phyloP scores from a whole-genome alignment of 1,284 basidiomycete species.

The Singerocomus rubriflavus region DNA sequence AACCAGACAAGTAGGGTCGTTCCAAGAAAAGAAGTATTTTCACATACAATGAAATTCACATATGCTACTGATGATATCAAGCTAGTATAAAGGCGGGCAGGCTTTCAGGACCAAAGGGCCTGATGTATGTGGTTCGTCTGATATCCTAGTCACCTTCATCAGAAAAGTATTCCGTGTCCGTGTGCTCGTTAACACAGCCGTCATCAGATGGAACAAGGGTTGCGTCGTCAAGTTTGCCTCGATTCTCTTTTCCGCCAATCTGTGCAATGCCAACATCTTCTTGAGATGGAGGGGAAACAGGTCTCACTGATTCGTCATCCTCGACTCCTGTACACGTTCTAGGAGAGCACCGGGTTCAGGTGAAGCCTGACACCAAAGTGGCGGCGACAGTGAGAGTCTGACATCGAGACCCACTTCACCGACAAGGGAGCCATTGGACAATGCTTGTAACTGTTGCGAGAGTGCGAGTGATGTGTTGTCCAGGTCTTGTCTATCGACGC shows the following conservation, averaged over 20 bases:
- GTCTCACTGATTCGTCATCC: background rate
- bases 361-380: background rate
- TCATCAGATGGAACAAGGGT: constrained; percentile 20
- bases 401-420: background rate
- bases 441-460: background rate
- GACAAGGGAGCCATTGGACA: background rate
- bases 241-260: background rate
- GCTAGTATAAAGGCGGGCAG: background rate
- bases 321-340: constrained; percentile 11
- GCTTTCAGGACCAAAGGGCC: background rate
- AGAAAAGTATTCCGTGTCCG: constrained; percentile 5
- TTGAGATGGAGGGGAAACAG: background rate
- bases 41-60: background rate
- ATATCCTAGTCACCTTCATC: background rate
- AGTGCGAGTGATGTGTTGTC: no score
- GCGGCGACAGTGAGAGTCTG: background rate
- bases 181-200: background rate
- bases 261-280: background rate
- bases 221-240: constrained; percentile 14
- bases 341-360: background rate
- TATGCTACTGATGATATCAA: background rate
- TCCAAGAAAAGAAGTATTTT: constrained; percentile 5
- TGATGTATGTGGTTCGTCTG: background rate
- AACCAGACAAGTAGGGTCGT: no score
- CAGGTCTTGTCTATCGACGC: no score